Percentiles rank a stretch among this genome's conserved stretches.
These are phyloP conservation scores for Neopestalotiopsis sp. DNA, from an alignment of 2,329 filamentous ascomycete genomes.

Conservation along the genomic window DNA sequence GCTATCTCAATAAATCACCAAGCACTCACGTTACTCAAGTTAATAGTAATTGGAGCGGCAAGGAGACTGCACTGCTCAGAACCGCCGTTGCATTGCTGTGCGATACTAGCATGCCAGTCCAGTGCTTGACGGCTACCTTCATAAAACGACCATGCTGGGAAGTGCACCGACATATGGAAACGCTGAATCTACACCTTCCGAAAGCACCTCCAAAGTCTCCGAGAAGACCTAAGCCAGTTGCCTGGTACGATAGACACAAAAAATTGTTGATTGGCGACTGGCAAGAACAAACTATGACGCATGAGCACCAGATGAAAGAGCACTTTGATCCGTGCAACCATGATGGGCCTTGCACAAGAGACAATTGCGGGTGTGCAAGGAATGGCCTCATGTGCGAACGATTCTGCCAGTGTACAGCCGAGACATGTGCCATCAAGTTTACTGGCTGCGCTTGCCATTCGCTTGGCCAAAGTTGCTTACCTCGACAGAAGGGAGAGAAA, in stretches of 20 bases:
- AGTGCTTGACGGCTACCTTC: slow-evolving; percentile 56
- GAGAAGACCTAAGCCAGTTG: slow-evolving; percentile 47
- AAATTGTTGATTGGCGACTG: slow-evolving; percentile 60
- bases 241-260: slow-evolving; percentile 62
- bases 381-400: slow-evolving; percentile 73
- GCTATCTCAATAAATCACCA: slow-evolving; percentile 45
- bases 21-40: slow-evolving; percentile 17
- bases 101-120: slow-evolving; percentile 47
- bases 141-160: slow-evolving; percentile 59
- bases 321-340: slow-evolving; percentile 72
- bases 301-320: slow-evolving; percentile 61
- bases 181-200: slow-evolving; percentile 42
- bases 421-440: slow-evolving; percentile 66
- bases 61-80: slow-evolving; percentile 53
- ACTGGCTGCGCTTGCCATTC: slow-evolving; percentile 69
- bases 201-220: slow-evolving; percentile 31
- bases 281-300: slow-evolving; percentile 59
- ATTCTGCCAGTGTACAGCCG: slow-evolving; percentile 67
- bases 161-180: slow-evolving; percentile 49
- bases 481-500: slow-evolving; percentile 58
- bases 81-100: slow-evolving; percentile 50
- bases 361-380: slow-evolving; percentile 66
- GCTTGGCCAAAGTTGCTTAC: slow-evolving; percentile 62
- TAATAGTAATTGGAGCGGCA: slow-evolving; percentile 49
- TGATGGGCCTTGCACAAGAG: slow-evolving; percentile 66